Evolutionary conservation across 768 basidiomycete species (phyloP), one percentile per base, ranked within the genome.

Genomic region (Leccinum imitatum): DNA sequence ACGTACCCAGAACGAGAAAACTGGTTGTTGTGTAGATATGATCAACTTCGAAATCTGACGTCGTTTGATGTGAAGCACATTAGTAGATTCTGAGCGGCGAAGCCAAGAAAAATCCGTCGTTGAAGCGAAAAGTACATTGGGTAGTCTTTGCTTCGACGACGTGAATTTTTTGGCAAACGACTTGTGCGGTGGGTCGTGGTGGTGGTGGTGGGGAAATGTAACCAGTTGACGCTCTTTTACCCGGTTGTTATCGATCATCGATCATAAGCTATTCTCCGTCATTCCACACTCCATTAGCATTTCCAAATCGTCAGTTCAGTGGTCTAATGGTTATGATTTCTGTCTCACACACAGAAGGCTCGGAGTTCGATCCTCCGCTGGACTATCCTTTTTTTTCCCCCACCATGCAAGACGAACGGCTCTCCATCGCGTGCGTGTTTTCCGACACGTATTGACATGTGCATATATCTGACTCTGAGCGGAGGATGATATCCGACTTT

Each of bases 401-500:
- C 23, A 23, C 56, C 44, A 73, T 73, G 71, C 63, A 69, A 53
- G 57, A 73, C 63, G 73, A 41, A 11, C 23, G 53, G 6, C 66
- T 74, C 56, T 67, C 73, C 4, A 71, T 73, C 44, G 72, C 72
- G 72, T 73, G 64, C 60, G 67, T 52, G 50, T 41, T 35, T 41
- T 17, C 11, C 11, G 4, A 30, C 21, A 3, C 8, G 6, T 48
- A 17, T 56, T 48, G 8, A 21, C 8, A 27, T 23, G 6, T 30
- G 39, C n/a, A 14, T 46, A 17, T 6, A 2, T 15, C 35, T 63
- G 41, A 65, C 56, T 7, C 30, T 55, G 19, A 11, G 27, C 3
- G 2, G 63, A 96, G 95, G 50, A 94, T 98, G 92, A 86, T 98
- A 59, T 91, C 88, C 46, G 97, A 99, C 77, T 99, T 98, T 79